These are phyloP conservation scores for Kurtzmaniella quercitrusa DNA, from an alignment of 1,139 yeast species.

Conservation along the genomic window DNA sequence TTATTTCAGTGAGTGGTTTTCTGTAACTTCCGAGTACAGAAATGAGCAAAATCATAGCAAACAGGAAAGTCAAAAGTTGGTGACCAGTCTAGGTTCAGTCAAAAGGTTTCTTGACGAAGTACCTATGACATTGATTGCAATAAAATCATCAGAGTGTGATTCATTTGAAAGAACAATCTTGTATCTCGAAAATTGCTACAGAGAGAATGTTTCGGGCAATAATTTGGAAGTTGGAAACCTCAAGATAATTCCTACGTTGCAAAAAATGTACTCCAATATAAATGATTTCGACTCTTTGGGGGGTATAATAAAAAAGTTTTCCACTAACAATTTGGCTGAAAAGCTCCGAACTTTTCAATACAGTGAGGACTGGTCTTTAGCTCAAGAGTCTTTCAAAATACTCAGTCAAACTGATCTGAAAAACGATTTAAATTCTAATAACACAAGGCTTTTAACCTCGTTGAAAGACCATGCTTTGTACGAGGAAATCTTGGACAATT, in stretches of 20 bases:
- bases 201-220: constrained; percentile 38
- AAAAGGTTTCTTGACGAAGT: constrained; percentile 50
- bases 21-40: constrained; percentile 31
- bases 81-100: constrained; percentile 30
- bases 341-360: constrained; percentile 79
- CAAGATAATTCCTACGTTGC: constrained; percentile 53
- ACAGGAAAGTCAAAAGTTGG: constrained; percentile 17
- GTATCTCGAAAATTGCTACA: constrained; percentile 73
- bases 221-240: constrained; percentile 24
- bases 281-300: constrained; percentile 90
- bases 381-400: constrained; percentile 80
- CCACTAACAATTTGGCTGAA: constrained; percentile 65
- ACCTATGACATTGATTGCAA: constrained; percentile 70
- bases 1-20: constrained; percentile 75
- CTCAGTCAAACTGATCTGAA: constrained; percentile 43
- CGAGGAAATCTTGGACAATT: constrained; percentile 36
- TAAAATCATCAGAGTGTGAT: constrained; percentile 76
- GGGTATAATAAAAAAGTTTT: constrained; percentile 75
- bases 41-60: constrained; percentile 20
- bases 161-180: constrained; percentile 88
- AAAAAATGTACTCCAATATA: constrained; percentile 77
- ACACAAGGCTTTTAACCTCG: constrained; percentile 36
- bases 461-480: constrained; percentile 40
- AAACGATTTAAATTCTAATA: constrained; percentile 25
- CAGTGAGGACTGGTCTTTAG: constrained; percentile 82